Evolutionary conservation across 768 basidiomycete genomes (phyloP).

Genomic region (Stropharia rugosoannulata): DNA sequence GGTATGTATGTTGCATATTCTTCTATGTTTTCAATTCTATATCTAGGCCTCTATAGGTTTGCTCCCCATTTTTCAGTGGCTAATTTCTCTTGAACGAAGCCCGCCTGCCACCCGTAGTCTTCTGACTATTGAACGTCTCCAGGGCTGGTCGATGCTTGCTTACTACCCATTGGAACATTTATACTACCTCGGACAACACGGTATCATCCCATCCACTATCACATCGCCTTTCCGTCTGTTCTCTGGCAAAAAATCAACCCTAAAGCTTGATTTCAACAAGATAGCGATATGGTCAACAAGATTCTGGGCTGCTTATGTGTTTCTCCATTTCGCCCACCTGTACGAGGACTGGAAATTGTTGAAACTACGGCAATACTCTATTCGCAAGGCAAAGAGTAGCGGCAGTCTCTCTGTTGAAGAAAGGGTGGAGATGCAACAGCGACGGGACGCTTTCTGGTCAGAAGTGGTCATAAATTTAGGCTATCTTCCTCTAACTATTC

Average conservation of each 20-base stretch:
- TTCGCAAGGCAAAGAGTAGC: slow-evolving; percentile 59
- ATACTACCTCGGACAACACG: slow-evolving; percentile 61
- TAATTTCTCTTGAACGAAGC: slow-evolving; percentile 70
- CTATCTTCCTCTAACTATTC: slow-evolving; percentile 80
- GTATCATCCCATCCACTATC: slow-evolving; percentile 57
- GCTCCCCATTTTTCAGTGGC: slow-evolving; percentile 80
- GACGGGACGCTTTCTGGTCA: slow-evolving; percentile 70
- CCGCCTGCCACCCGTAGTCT: slow-evolving; percentile 70
- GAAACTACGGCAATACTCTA: slow-evolving; percentile 47
- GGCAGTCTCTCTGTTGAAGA: slow-evolving; percentile 42
- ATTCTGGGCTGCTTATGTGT: slow-evolving; percentile 78
- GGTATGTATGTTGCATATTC: slow-evolving; percentile 42
- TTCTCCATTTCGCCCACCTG: slow-evolving; percentile 75
- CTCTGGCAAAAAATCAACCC: slow-evolving; percentile 37
- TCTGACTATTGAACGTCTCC: slow-evolving; percentile 75
- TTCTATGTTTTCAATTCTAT: neutral
- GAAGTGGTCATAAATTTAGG: slow-evolving; percentile 71
- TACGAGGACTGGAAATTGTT: slow-evolving; percentile 66
- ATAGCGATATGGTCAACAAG: slow-evolving; percentile 74
- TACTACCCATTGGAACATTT: slow-evolving; percentile 83
- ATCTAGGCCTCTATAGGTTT: slow-evolving; percentile 44
- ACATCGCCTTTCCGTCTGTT: slow-evolving; percentile 43
- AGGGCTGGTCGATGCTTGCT: slow-evolving; percentile 76
- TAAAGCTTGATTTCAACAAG: slow-evolving; percentile 43
- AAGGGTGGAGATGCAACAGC: slow-evolving; percentile 51